These are phyloP conservation scores for Anthoceros angustus DNA, from an alignment of 225 moss, liverwort and hornwort genomes.

Conservation along the genomic window DNA sequence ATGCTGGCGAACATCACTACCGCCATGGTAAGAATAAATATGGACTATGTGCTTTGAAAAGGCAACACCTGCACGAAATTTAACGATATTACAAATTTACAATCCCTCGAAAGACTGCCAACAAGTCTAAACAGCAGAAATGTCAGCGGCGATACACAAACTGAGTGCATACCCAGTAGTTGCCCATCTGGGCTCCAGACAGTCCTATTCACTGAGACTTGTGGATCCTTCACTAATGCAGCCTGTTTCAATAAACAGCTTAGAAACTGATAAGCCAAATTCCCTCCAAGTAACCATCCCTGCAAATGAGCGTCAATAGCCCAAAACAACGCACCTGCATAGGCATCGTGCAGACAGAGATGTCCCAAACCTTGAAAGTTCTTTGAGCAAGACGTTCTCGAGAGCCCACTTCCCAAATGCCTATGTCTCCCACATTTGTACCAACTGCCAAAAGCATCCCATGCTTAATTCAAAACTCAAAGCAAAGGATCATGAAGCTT, in stretches of 20 bases:
- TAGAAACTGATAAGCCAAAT: not conserved
- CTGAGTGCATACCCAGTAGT: slow-evolving; percentile 36
- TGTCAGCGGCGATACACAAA: not conserved
- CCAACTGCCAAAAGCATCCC: slow-evolving; percentile 43
- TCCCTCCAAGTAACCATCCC: not conserved
- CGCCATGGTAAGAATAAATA: slow-evolving; percentile 70
- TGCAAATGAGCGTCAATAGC: not conserved
- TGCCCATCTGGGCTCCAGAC: slow-evolving; percentile 96
- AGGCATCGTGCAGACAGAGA: slow-evolving; percentile 79
- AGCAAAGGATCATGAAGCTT: not conserved
- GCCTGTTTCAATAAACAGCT: slow-evolving; percentile 22
- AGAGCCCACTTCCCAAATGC: slow-evolving; percentile 93
- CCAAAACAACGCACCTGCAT: slow-evolving; percentile 50
- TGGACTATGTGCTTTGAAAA: slow-evolving; percentile 97
- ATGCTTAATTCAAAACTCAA: not conserved
- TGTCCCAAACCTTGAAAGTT: slow-evolving; percentile 94
- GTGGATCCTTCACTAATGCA: slow-evolving; percentile 89
- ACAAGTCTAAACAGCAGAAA: too few relatives aligned
- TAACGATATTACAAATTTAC: not conserved
- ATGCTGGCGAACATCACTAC: slow-evolving; percentile 73
- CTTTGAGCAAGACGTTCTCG: slow-evolving; percentile 72
- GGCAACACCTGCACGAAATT: slow-evolving; percentile 51
- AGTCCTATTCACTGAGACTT: slow-evolving; percentile 81
- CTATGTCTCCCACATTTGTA: slow-evolving; percentile 97
- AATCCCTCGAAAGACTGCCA: too few relatives aligned